These are phyloP conservation scores for Ziziphus jujuba DNA, from an alignment of 306 rosid species.

Conservation along the genomic window DNA sequence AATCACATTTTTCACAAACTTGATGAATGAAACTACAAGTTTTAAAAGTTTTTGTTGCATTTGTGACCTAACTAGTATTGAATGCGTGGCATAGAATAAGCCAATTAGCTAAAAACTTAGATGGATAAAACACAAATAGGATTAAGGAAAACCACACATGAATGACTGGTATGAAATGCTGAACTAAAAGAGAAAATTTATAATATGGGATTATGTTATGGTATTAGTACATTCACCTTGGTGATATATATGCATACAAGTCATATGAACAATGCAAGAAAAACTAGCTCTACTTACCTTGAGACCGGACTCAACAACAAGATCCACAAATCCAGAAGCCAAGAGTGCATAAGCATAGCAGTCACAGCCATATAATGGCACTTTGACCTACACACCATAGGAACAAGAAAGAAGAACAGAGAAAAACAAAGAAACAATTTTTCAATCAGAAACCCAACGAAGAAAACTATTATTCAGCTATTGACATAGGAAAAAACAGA, in stretches of 20 bases:
- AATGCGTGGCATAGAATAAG: no score
- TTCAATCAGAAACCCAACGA: not conserved
- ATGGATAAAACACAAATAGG: no score
- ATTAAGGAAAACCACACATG: no score
- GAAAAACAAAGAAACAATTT: not conserved
- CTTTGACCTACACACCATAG: slow-evolving; percentile 66
- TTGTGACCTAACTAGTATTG: no score
- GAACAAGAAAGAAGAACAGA: not conserved
- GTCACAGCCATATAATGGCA: slow-evolving; percentile 91
- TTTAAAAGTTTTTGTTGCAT: no score
- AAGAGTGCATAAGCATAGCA: slow-evolving; percentile 97
- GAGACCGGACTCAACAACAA: slow-evolving; percentile 88
- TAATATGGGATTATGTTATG: no score
- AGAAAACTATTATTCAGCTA: not conserved
- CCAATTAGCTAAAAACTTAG: no score
- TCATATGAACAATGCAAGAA: not conserved
- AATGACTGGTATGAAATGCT: no score
- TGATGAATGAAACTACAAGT: not conserved
- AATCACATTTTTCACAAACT: not conserved
- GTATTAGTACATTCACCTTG: no score
- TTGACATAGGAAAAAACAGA: slow-evolving; percentile 4
- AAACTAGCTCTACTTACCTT: slow-evolving; percentile 49
- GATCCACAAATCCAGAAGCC: slow-evolving; percentile 92
- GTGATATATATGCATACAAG: not conserved
- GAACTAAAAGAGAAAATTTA: no score